phyloP scores from a whole-genome alignment of 2,329 filamentous ascomycete genomes.

The Clonostachys solani region DNA sequence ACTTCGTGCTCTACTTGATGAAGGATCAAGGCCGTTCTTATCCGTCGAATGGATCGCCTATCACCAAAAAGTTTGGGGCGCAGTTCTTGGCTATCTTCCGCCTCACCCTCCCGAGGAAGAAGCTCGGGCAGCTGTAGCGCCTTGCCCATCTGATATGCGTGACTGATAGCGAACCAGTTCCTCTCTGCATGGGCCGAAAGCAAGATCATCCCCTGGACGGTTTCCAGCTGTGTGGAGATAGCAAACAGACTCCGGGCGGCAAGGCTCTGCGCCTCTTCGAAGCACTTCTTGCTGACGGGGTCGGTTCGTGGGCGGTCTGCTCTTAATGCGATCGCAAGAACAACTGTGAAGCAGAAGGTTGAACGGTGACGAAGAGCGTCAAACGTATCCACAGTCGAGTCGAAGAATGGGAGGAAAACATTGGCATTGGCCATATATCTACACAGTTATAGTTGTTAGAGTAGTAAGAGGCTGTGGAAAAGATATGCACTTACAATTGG shows the following conservation, averaged over 20 bases:
- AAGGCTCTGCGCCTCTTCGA: neutral
- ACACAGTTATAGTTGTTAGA: too few species aligned
- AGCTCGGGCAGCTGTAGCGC: neutral
- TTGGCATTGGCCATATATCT: conserved; percentile 1
- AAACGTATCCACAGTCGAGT: neutral
- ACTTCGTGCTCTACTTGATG: neutral
- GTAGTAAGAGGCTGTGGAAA: too few species aligned
- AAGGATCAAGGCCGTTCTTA: neutral
- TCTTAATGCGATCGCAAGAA: neutral
- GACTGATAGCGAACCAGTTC: conserved; percentile 1
- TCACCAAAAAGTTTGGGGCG: neutral
- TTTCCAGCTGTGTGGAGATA: neutral
- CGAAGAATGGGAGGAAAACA: neutral
- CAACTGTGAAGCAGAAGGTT: neutral
- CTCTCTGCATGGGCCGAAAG: neutral
- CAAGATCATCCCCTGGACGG: neutral
- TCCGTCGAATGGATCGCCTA: neutral
- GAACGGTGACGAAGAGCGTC: neutral
- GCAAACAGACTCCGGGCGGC: neutral
- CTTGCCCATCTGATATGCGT: neutral
- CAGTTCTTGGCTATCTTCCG: neutral
- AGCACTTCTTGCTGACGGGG: neutral
- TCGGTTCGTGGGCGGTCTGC: neutral
- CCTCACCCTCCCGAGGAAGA: neutral
- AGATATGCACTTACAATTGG: neutral